A percentile compares a stretch with the other conserved stretches of the same genome.
These are phyloP conservation scores for Stentor coeruleus DNA, from an alignment of 73 alveolate genomes.

Conservation along the genomic window DNA sequence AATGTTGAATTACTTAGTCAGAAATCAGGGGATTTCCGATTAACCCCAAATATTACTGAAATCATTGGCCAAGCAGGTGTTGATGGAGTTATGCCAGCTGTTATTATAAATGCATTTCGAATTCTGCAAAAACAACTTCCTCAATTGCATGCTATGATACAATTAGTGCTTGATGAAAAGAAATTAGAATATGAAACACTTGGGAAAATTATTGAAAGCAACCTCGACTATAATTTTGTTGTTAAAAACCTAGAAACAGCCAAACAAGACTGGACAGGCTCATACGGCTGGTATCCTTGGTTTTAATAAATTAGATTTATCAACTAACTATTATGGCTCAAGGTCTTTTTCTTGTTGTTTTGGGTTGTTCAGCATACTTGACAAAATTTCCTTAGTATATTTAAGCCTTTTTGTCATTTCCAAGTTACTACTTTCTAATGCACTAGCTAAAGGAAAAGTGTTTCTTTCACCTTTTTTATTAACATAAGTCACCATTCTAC, in stretches of 20 bases:
- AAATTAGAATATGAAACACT: not conserved
- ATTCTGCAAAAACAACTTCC: not conserved
- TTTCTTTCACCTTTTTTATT: constrained; percentile 78
- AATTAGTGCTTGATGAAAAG: not conserved
- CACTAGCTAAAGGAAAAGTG: constrained; percentile 64
- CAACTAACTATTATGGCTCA: no score
- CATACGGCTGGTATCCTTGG: not conserved
- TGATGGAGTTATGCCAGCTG: not conserved
- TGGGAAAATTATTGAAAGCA: not conserved
- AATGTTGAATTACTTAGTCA: not conserved
- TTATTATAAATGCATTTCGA: not conserved
- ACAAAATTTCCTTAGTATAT: constrained; percentile 81
- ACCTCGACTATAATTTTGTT: not conserved
- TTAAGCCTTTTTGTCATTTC: constrained; percentile 89
- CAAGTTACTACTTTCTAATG: constrained; percentile 69
- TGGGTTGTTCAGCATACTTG: constrained; percentile 63
- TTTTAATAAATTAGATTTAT: no score
- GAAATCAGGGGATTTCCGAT: not conserved
- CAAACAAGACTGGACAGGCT: not conserved
- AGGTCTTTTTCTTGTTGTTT: no score
- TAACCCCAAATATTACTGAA: constrained; percentile 1
- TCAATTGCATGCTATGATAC: not conserved
- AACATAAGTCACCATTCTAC: constrained; percentile 75
- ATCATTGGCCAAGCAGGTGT: constrained; percentile 10
- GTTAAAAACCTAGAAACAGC: not conserved